Percentiles rank a stretch among this genome's conserved stretches.
phyloP scores from a whole-genome alignment of 768 basidiomycete genomes.

The Leccinum boreale region DNA sequence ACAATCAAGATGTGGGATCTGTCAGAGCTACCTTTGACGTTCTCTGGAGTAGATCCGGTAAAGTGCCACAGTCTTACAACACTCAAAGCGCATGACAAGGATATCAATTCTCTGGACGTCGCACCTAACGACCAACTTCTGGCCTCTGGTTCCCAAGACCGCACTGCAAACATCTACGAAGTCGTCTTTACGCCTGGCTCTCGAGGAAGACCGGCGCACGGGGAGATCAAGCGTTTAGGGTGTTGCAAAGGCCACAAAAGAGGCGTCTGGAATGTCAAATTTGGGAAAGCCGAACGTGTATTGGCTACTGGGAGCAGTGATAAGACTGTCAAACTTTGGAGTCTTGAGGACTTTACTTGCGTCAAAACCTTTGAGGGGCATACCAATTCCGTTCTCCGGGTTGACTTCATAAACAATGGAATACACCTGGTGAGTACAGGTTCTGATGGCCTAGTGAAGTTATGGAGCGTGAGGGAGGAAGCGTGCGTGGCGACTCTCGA shows the following conservation, averaged over 20 bases:
- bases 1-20: slow-evolving; percentile 99
- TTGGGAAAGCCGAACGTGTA: slow-evolving; percentile 77
- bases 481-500: slow-evolving; percentile 87
- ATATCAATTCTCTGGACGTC: slow-evolving; percentile 95
- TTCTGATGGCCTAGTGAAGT: slow-evolving; percentile 92
- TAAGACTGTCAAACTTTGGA: slow-evolving; percentile 93
- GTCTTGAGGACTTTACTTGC: slow-evolving; percentile 88
- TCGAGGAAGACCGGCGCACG: slow-evolving; percentile 46
- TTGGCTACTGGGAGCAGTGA: slow-evolving; percentile 95
- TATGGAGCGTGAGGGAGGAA: slow-evolving; percentile 92
- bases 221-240: slow-evolving; percentile 74
- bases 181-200: slow-evolving; percentile 53
- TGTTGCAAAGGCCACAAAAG: slow-evolving; percentile 95
- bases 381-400: slow-evolving; percentile 91
- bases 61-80: slow-evolving; percentile 80
- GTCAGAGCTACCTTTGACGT: slow-evolving; percentile 41
- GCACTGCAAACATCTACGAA: slow-evolving; percentile 86
- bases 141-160: slow-evolving; percentile 94
- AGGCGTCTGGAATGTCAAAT: slow-evolving; percentile 93
- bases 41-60: slow-evolving; percentile 25
- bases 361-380: slow-evolving; percentile 97
- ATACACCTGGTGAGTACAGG: slow-evolving; percentile 87
- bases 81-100: slow-evolving; percentile 93
- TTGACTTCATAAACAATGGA: slow-evolving; percentile 83
- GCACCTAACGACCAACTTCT: slow-evolving; percentile 85